These are phyloP conservation scores for Eucalyptus camaldulensis DNA, from an alignment of 345 rosid species.

Conservation along the genomic window DNA sequence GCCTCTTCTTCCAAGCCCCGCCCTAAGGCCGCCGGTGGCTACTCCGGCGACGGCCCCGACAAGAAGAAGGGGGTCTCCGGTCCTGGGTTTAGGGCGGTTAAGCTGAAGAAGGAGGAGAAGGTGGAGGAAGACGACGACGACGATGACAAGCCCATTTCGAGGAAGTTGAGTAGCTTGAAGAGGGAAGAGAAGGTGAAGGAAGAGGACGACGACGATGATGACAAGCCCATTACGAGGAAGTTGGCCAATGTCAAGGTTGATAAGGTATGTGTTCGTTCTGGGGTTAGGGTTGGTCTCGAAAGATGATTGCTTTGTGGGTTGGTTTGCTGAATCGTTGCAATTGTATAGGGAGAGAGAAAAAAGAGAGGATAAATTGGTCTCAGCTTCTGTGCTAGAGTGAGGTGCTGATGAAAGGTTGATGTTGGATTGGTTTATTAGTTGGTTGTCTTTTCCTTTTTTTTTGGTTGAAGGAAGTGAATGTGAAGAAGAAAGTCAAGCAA, in stretches of 20 bases:
- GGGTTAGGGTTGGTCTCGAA: background rate
- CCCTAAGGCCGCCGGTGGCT: background rate
- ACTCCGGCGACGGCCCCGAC: background rate
- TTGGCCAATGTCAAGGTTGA: constrained; percentile 18
- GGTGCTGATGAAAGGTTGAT: background rate
- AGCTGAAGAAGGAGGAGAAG: constrained; percentile 1
- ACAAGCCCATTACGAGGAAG: constrained; percentile 30
- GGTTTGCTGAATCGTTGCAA: background rate
- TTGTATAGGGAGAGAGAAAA: background rate
- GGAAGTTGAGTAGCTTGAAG: constrained; percentile 14
- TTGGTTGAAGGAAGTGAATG: constrained; percentile 29
- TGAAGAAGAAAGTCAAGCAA: constrained; percentile 22
- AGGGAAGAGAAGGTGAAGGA: constrained; percentile 1
- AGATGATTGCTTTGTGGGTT: background rate
- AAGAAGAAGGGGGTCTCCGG: background rate
- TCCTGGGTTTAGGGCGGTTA: background rate
- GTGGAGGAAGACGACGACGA: constrained; percentile 4
- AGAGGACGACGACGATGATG: background rate
- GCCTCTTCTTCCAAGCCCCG: constrained; percentile 13
- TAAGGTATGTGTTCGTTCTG: constrained; percentile 19
- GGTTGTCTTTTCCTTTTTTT: background rate
- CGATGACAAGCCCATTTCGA: constrained; percentile 27
- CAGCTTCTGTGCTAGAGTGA: background rate
- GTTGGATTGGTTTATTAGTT: background rate
- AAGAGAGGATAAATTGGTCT: background rate